Conservation (phyloP, 495 filamentous ascomycete species). For the Podospora fimiseda region DNA sequence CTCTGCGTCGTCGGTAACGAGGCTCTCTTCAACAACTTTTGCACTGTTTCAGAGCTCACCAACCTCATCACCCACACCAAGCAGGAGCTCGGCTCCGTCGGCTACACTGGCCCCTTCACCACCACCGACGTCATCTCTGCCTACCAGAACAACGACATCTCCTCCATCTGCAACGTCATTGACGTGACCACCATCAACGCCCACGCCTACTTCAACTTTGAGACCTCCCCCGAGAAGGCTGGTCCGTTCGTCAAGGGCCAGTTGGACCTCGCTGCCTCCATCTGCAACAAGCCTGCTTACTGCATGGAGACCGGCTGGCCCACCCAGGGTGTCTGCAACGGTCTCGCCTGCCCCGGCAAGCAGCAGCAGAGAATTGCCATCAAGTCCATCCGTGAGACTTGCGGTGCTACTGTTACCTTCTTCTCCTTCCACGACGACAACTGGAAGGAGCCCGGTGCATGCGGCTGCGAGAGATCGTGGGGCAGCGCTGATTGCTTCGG, state of each 20-base stretch:
- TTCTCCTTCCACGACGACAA: conserved; percentile 74
- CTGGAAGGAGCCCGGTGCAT: conserved; percentile 71
- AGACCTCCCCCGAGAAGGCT: conserved; percentile 53
- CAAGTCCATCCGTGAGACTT: conserved; percentile 48
- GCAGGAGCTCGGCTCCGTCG: conserved; percentile 55
- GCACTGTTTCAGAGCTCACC: conserved; percentile 54
- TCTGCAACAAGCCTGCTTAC: conserved; percentile 65
- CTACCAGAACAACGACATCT: conserved; percentile 50
- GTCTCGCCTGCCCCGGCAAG: conserved; percentile 59
- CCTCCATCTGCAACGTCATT: conserved; percentile 60
- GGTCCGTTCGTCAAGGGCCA: conserved; percentile 66
- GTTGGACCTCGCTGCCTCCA: conserved; percentile 54
- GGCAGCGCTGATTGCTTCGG: conserved; percentile 54
- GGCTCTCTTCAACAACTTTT: conserved; percentile 66
- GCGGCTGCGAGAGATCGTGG: conserved; percentile 75
- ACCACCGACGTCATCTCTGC: conserved; percentile 80
- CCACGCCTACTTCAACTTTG: conserved; percentile 88
- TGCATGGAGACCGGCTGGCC: conserved; percentile 95
- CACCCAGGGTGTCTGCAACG: conserved; percentile 59
- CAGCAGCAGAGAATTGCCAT: conserved; percentile 68
- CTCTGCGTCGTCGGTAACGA: conserved; percentile 89
- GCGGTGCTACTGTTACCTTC: conserved; percentile 57
- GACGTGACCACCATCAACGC: conserved; percentile 80
- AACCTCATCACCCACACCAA: conserved; percentile 56
- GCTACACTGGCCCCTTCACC: conserved; percentile 71